phyloP scores from a whole-genome alignment of 2,329 filamentous ascomycete species.

The Fusarium sp. region DNA sequence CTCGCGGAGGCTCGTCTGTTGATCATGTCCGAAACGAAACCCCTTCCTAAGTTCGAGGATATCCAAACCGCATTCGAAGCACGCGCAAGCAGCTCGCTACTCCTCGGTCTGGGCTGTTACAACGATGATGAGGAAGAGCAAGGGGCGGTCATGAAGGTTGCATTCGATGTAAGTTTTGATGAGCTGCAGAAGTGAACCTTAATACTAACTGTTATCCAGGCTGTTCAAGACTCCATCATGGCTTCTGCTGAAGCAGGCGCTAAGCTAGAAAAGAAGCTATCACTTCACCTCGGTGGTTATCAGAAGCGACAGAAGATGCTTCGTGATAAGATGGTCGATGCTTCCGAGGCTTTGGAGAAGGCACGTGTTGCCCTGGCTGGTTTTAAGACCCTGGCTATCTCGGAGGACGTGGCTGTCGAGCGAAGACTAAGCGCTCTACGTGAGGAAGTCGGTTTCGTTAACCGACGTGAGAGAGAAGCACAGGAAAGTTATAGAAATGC shows the following conservation, averaged over 20 bases:
- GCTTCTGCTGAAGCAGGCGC: conserved; percentile 81
- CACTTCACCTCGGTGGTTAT: conserved; percentile 88
- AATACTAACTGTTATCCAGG: conserved; percentile 54
- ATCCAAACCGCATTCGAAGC: conserved; percentile 66
- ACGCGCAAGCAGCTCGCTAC: conserved; percentile 64
- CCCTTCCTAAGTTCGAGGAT: conserved; percentile 58
- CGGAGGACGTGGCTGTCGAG: conserved; percentile 80
- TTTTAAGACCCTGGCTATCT: conserved; percentile 79
- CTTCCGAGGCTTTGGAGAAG: conserved; percentile 78
- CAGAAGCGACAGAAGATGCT: conserved; percentile 85
- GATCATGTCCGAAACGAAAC: conserved; percentile 75
- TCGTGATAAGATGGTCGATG: conserved; percentile 80
- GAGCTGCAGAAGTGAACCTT: background rate
- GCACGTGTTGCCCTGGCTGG: conserved; percentile 77
- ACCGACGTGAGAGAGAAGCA: conserved; percentile 84
- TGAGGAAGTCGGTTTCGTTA: conserved; percentile 85
- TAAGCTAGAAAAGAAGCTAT: conserved; percentile 94
- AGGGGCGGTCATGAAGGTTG: conserved; percentile 69
- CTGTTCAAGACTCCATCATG: conserved; percentile 78
- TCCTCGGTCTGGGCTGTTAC: conserved; percentile 86
- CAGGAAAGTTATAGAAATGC: conserved; percentile 84
- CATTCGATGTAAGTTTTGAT: conserved; percentile 73
- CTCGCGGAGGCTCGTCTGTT: conserved; percentile 81
- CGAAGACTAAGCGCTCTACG: conserved; percentile 78
- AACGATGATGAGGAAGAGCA: conserved; percentile 79